Evolutionary conservation across 2,329 filamentous ascomycete genomes (phyloP).

Genomic region (Diplodia sapinea): DNA sequence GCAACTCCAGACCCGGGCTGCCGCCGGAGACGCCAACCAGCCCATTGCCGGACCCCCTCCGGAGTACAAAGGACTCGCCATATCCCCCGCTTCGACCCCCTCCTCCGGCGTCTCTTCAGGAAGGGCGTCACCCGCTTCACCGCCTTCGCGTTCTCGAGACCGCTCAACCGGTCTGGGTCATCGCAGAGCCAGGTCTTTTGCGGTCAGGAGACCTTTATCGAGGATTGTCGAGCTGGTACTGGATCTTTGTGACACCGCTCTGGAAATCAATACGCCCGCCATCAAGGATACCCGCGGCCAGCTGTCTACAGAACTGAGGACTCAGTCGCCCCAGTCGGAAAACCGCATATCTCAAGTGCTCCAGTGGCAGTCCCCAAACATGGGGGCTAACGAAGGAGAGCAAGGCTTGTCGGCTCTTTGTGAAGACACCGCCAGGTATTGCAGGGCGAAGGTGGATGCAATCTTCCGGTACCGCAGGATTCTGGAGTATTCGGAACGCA

Average conservation of each 20-base stretch:
- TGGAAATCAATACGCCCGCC: constrained; percentile 92
- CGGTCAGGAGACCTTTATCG: constrained; percentile 84
- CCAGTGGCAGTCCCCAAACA: constrained; percentile 95
- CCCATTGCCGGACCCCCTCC: constrained; percentile 56
- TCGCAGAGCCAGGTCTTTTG: constrained; percentile 83
- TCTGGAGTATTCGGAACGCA: constrained; percentile 93
- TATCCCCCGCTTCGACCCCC: constrained; percentile 73
- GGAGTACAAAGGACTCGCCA: constrained; percentile 87
- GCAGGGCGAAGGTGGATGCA: constrained; percentile 88
- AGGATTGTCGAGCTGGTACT: constrained; percentile 94
- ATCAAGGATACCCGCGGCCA: constrained; percentile 81
- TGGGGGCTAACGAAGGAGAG: constrained; percentile 86
- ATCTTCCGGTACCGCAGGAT: constrained; percentile 90
- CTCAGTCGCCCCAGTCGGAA: constrained; percentile 94
- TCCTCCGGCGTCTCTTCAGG: constrained; percentile 74
- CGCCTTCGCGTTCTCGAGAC: constrained; percentile 69
- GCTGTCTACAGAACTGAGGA: constrained; percentile 77
- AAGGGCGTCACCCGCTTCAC: constrained; percentile 71
- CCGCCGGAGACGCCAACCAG: constrained; percentile 34
- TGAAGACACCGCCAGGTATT: constrained; percentile 83
- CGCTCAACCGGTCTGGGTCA: constrained; percentile 76
- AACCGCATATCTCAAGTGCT: constrained; percentile 91
- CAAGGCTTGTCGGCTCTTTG: constrained; percentile 87
- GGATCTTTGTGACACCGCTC: constrained; percentile 91
- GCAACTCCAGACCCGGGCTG: constrained; percentile 33